phyloP scores from a whole-genome alignment of 495 filamentous ascomycete genomes.

The Trichodelitschia bisporula region DNA sequence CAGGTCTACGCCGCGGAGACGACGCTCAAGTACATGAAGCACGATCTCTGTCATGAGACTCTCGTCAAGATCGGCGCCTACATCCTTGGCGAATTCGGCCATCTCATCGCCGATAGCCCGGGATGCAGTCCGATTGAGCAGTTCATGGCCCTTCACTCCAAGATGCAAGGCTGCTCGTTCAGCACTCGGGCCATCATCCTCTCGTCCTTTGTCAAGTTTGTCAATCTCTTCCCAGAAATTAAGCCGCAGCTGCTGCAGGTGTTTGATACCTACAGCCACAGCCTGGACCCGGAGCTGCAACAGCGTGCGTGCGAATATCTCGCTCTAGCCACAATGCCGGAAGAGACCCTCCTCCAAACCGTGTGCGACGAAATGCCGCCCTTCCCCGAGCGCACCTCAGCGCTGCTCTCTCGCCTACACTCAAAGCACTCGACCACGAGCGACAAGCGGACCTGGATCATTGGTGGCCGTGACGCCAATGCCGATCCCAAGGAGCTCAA shows the following conservation, averaged over 20 bases:
- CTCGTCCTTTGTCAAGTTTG: constrained; percentile 88
- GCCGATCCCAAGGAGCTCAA: constrained; percentile 54
- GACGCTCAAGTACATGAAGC: constrained; percentile 70
- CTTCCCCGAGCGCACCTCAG: constrained; percentile 85
- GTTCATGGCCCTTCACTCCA: constrained; percentile 75
- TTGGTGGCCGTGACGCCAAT: constrained; percentile 85
- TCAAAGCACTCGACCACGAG: constrained; percentile 76
- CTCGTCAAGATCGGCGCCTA: constrained; percentile 94
- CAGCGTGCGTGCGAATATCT: constrained; percentile 94
- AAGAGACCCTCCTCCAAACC: constrained; percentile 81
- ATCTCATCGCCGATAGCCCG: constrained; percentile 82
- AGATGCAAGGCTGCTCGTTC: constrained; percentile 71
- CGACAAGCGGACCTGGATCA: constrained; percentile 89
- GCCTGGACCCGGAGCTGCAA: constrained; percentile 83
- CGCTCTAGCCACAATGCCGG: constrained; percentile 57
- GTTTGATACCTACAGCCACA: constrained; percentile 82
- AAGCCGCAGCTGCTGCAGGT: constrained; percentile 82
- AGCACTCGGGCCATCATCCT: constrained; percentile 82
- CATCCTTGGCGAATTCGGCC: constrained; percentile 86
- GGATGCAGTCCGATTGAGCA: constrained; percentile 96
- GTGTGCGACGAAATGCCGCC: constrained; percentile 99
- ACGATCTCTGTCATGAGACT: constrained; percentile 84
- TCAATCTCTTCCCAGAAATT: constrained; percentile 97
- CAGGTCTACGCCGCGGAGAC: constrained; percentile 92
- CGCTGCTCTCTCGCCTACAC: constrained; percentile 74